These are phyloP conservation scores for Taxillus chinensis DNA, from an alignment of 164 flowering plant genomes.

Conservation along the genomic window DNA sequence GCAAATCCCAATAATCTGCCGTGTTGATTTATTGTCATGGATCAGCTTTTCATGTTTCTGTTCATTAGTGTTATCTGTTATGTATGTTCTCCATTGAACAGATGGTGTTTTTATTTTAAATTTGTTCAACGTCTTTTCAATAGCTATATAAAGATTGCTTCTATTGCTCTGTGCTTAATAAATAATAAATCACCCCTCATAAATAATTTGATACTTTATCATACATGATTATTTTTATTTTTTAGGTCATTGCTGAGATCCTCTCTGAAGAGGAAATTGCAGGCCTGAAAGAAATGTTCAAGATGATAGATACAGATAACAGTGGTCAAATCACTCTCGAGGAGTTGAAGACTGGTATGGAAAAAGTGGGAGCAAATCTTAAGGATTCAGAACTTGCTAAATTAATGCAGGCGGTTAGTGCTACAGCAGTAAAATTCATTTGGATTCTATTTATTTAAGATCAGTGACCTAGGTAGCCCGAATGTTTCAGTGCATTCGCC, in stretches of 20 bases:
- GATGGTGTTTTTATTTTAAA: no score
- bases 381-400: conserved; percentile 43
- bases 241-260: conserved; percentile 52
- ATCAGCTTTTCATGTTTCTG: no score
- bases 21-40: no score
- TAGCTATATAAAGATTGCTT: no score
- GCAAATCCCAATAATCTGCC: no score
- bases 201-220: neutral
- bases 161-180: no score
- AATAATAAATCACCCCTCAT: neutral
- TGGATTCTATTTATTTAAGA: neutral
- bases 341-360: conserved; percentile 51
- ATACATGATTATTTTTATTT: neutral
- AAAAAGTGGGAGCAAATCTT: conserved; percentile 47
- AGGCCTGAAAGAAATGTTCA: conserved; percentile 61
- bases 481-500: no score
- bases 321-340: conserved; percentile 54
- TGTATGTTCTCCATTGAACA: no score
- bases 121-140: no score
- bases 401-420: conserved; percentile 57
- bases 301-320: conserved; percentile 55
- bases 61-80: no score
- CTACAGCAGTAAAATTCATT: no score
- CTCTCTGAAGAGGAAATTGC: conserved; percentile 68
- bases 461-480: no score